phyloP scores from a whole-genome alignment of 179 eudicot genomes.

The Pouteria campechiana region DNA sequence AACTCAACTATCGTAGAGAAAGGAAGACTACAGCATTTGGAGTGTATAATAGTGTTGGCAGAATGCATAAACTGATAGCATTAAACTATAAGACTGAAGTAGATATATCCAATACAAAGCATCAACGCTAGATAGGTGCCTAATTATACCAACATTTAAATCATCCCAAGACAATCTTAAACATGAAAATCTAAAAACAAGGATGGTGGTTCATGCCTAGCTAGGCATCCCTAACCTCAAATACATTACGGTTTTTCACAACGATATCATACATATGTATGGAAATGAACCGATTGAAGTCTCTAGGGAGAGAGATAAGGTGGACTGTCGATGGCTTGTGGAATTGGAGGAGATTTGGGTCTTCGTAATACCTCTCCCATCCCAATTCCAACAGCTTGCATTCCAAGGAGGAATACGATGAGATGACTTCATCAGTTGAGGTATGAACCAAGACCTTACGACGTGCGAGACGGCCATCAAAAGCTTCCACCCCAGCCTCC shows the following conservation, averaged over 20 bases:
- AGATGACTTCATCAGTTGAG: constrained; percentile 27
- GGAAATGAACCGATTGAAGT: constrained; percentile 35
- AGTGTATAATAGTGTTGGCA: too few relatives aligned
- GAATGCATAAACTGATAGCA: too few relatives aligned
- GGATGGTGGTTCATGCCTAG: too few relatives aligned
- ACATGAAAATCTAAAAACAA: too few relatives aligned
- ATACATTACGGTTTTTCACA: constrained; percentile 36
- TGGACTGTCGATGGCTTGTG: constrained; percentile 42
- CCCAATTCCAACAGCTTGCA: constrained; percentile 22
- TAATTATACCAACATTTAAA: too few relatives aligned
- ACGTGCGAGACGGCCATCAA: too few relatives aligned
- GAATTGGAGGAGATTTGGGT: constrained; percentile 41
- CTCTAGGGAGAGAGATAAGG: constrained; percentile 42
- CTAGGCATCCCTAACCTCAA: constrained; percentile 37
- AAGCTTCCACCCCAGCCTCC: constrained; percentile 20
- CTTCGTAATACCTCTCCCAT: constrained; percentile 45
- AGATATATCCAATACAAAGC: too few relatives aligned
- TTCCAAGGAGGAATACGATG: constrained; percentile 25
- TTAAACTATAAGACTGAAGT: too few relatives aligned
- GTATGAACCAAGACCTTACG: constrained; percentile 31
- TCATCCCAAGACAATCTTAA: too few relatives aligned
- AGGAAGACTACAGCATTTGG: too few relatives aligned
- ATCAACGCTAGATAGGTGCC: too few relatives aligned
- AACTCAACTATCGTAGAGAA: too few relatives aligned
- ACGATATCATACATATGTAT: constrained; percentile 55